Base-by-base conservation (phyloP, 2,329 filamentous ascomycete genomes). In the Hypoxylon sp. region DNA sequence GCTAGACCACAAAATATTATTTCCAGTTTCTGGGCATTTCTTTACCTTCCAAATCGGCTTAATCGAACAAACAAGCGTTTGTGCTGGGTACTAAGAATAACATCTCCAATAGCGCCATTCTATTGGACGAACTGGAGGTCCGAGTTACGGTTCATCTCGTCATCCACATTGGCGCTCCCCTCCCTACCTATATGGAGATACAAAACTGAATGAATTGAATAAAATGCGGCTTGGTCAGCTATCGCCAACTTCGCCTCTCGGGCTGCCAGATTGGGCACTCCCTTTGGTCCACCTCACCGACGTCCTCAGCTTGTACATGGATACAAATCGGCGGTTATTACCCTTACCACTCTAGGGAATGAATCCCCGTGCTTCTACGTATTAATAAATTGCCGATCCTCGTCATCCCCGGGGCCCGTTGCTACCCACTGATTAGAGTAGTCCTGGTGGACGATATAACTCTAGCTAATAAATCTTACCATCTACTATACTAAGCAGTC, bases 361-460 rank as follows among this genome's bases (percentile, higher is more conserved):
- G 5, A 11, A 22, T 35, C 59, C 60, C 66, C 66, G 51, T 61
- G 51, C 54, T 37, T 52, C 61, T 65, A 54, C 59, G 29, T 31
- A 31, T 71, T 66, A 58, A 68, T 68, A 67, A 71, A 67, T 22
- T 66, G 63, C 69, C 66, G 66, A 71, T 71, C 69, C 67, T 67
- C 51, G 54, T 59, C 56, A 17, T 56, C 31, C 19, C 47, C 59
- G 24, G 22, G 26, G 17, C 17, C 26, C 39, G 46, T 56, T 58
- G 26, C 29, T 37, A 65, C 19, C 54, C 60, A 54, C 52, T 33
- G 44, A 26, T 39, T 46, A 33, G 29, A 56, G 17, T 35, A 46
- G 52, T 39, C 47, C 47, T 46, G 19, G n/a, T 44, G 19, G 47
- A 22, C 35, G 14, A 55, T 47, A 51, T 62, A 51, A 39, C 31